Evolutionary conservation across 2,329 filamentous ascomycete species (phyloP).

Genomic region (Fusarium hostae): DNA sequence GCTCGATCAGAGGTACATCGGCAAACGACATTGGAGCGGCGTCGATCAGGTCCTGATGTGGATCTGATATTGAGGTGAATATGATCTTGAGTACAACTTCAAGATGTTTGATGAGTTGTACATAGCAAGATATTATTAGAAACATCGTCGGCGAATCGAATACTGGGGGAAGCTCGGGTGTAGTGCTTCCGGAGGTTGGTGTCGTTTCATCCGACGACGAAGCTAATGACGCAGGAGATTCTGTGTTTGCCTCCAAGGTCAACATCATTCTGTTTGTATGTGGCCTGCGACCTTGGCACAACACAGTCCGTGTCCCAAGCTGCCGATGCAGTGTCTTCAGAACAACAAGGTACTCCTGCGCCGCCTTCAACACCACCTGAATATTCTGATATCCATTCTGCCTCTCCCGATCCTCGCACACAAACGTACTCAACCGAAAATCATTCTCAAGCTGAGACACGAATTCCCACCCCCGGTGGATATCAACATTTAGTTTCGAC

Average conservation of each 20-base stretch:
- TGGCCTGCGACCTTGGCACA: constrained; percentile 2
- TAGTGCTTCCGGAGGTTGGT: constrained; percentile 1
- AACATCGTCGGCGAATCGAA: constrained; percentile 45
- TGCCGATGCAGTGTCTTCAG: constrained; percentile 43
- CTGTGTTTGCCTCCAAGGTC: constrained; percentile 4
- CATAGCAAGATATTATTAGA: constrained; percentile 47
- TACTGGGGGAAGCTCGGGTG: constrained; percentile 13
- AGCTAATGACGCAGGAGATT: constrained; percentile 1
- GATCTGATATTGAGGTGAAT: constrained; percentile 27
- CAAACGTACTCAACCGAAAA: constrained; percentile 20
- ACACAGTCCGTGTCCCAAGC: constrained; percentile 23
- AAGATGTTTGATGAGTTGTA: constrained; percentile 42
- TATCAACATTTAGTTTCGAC: constrained; percentile 39
- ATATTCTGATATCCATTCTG: constrained; percentile 38
- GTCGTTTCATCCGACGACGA: constrained; percentile 1
- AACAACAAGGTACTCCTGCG: constrained; percentile 44
- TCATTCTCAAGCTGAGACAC: constrained; percentile 6
- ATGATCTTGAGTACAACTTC: constrained; percentile 40
- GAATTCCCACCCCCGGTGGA: constrained; percentile 31
- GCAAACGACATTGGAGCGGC: constrained; percentile 41
- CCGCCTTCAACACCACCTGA: constrained; percentile 31
- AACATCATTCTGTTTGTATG: constrained; percentile 13
- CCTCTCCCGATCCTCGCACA: constrained; percentile 18
- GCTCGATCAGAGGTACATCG: constrained; percentile 40
- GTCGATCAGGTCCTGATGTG: constrained; percentile 22